These are phyloP conservation scores for Zygosaccharomyces pseudorouxii DNA, from an alignment of 805 yeast genomes.

Conservation along the genomic window DNA sequence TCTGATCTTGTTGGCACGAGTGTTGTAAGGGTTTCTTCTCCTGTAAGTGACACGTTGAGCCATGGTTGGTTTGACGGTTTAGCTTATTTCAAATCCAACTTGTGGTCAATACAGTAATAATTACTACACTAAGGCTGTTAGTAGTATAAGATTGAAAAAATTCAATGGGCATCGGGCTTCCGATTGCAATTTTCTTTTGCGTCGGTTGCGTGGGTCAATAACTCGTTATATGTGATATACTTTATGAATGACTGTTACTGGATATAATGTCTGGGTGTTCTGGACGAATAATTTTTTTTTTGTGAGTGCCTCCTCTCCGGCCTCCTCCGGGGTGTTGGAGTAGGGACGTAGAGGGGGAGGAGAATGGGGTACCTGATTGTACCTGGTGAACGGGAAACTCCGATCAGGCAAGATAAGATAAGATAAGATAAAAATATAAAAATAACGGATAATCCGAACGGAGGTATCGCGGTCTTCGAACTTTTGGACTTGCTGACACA, in stretches of 20 bases:
- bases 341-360: too few species aligned
- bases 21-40: conserved; percentile 99
- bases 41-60: conserved; percentile 99
- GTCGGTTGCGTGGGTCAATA: neutral
- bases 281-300: neutral
- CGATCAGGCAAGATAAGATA: too few species aligned
- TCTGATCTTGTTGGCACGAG: conserved; percentile 99
- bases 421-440: too few species aligned
- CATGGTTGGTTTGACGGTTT: conserved; percentile 51
- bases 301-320: neutral
- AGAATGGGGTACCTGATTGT: too few species aligned
- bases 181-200: neutral
- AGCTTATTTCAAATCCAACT: conserved; percentile 7
- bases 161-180: neutral
- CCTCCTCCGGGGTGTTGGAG: too few species aligned
- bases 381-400: too few species aligned
- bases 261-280: neutral
- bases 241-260: neutral
- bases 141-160: neutral
- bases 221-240: neutral
- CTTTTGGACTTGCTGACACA: too few species aligned
- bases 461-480: too few species aligned
- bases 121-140: neutral
- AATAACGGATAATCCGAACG: too few species aligned
- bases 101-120: too few species aligned